Percentiles rank a stretch among this genome's conserved stretches.
phyloP scores from a whole-genome alignment of 768 basidiomycete species.

The Mycena amicta region DNA sequence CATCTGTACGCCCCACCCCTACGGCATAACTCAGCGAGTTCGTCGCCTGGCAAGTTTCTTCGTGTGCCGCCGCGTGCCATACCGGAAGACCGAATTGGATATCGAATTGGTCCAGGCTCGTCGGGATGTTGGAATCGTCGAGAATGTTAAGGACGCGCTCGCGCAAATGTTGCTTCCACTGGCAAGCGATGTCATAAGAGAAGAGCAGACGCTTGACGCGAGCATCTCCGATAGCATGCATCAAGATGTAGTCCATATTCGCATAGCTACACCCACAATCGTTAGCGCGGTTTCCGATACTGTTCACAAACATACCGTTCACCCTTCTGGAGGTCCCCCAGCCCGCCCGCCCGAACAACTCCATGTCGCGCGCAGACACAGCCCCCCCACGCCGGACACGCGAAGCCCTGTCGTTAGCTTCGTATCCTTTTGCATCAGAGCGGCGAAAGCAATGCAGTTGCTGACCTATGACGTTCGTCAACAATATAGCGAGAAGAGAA shows the following conservation, averaged over 20 bases:
- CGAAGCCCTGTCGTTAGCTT: constrained; percentile 11
- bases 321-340: constrained; percentile 27
- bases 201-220: not conserved
- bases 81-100: constrained; percentile 10
- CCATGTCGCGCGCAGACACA: constrained; percentile 21
- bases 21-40: constrained; percentile 16
- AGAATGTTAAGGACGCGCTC: constrained; percentile 1
- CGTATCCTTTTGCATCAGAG: constrained; percentile 23
- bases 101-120: not conserved
- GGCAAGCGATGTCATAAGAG: constrained; percentile 31
- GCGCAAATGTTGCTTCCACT: constrained; percentile 15
- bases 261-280: constrained; percentile 14
- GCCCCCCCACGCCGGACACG: constrained; percentile 11
- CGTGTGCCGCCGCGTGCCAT: constrained; percentile 22
- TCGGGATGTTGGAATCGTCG: not conserved
- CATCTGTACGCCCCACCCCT: constrained; percentile 13
- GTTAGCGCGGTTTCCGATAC: not conserved
- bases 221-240: constrained; percentile 8
- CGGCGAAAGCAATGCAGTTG: constrained; percentile 20
- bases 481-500: not conserved
- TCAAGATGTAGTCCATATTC: constrained; percentile 28
- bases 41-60: constrained; percentile 6
- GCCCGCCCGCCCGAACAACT: constrained; percentile 15
- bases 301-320: constrained; percentile 20
- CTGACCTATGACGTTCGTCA: constrained; percentile 11